phyloP scores from a whole-genome alignment of 2,329 filamentous ascomycete genomes.

The Botrytis sinoallii region DNA sequence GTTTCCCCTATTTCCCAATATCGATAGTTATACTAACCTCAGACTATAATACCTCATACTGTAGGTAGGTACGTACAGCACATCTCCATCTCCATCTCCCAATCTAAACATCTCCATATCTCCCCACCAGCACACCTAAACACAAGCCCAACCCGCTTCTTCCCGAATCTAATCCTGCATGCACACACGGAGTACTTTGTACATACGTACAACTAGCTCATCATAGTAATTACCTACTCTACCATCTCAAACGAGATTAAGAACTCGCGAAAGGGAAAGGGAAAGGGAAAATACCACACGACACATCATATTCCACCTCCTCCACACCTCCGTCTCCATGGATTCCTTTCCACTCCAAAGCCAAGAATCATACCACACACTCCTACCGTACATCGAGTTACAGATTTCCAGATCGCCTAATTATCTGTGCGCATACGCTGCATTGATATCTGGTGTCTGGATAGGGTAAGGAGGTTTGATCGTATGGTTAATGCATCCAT shows the following conservation, averaged over 20 bases:
- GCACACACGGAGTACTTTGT: neutral
- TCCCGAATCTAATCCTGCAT: constrained; percentile 7
- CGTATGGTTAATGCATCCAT: neutral
- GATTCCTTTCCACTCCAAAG: neutral
- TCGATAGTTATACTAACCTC: neutral
- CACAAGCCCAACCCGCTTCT: constrained; percentile 10
- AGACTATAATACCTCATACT: neutral
- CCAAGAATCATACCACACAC: constrained; percentile 1
- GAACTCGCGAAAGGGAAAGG: neutral
- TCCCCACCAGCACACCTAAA: neutral
- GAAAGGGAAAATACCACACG: neutral
- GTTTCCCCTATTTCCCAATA: neutral
- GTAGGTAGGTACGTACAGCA: neutral
- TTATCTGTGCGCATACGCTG: neutral
- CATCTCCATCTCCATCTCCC: constrained; percentile 1
- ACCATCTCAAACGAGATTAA: neutral
- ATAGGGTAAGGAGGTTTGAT: neutral
- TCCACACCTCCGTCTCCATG: neutral
- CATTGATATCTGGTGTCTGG: neutral
- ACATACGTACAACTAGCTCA: neutral
- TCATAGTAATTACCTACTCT: neutral
- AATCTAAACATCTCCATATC: constrained; percentile 7
- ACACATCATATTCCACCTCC: constrained; percentile 15
- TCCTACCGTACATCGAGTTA: neutral
- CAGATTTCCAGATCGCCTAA: neutral